phyloP scores from a whole-genome alignment of 495 filamentous ascomycete species.

The Viridothelium virens region DNA sequence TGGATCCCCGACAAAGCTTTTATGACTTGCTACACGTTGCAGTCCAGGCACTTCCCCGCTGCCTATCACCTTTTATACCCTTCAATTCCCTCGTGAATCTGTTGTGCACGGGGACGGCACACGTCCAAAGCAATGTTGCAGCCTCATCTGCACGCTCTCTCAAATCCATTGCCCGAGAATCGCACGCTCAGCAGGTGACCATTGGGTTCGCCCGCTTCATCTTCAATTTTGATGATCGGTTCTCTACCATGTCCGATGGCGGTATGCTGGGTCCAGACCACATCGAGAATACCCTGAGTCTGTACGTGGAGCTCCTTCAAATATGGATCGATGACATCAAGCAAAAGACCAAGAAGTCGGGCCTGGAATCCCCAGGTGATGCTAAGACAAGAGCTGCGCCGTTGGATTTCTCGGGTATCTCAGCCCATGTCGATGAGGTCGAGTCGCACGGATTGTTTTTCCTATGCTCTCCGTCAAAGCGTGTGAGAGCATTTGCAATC shows the following conservation, averaged over 20 bases:
- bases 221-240: conserved; percentile 94
- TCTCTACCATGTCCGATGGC: conserved; percentile 95
- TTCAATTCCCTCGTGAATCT: conserved; percentile 94
- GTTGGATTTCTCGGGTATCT: conserved; percentile 76
- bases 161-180: conserved; percentile 89
- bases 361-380: conserved; percentile 53
- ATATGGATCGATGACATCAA: conserved; percentile 98
- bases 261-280: conserved; percentile 93
- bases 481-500: conserved; percentile 82
- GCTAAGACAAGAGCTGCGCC: conserved; percentile 56
- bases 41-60: conserved; percentile 88
- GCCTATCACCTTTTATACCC: conserved; percentile 79
- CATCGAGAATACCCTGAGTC: conserved; percentile 83
- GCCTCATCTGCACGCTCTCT: conserved; percentile 84
- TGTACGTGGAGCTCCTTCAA: conserved; percentile 87
- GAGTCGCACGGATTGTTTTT: conserved; percentile 99
- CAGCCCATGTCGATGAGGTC: conserved; percentile 90
- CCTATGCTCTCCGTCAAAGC: conserved; percentile 85
- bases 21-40: conserved; percentile 94
- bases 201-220: conserved; percentile 96
- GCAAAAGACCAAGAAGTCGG: conserved; percentile 68
- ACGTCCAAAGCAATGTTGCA: conserved; percentile 88
- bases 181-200: conserved; percentile 89
- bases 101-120: conserved; percentile 91
- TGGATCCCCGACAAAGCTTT: conserved; percentile 87